A percentile compares a stretch with the other conserved stretches of the same genome.
phyloP scores from a whole-genome alignment of 495 filamentous ascomycete species.

The Cercophora scortea region DNA sequence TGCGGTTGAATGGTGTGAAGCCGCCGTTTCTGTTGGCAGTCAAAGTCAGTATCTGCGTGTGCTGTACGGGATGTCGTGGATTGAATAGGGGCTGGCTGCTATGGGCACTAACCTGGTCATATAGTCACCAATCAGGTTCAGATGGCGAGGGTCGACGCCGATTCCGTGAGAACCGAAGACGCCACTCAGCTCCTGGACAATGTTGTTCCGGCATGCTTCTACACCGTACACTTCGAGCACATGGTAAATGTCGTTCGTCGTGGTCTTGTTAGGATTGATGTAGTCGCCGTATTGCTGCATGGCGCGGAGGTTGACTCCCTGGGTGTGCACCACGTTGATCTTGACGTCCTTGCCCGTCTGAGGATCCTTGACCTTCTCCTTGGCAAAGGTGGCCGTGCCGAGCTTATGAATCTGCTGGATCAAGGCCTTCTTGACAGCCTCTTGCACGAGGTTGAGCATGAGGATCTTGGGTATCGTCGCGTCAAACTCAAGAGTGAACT shows the following conservation, averaged over 20 bases:
- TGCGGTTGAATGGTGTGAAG: constrained; percentile 86
- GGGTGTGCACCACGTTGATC: constrained; percentile 54
- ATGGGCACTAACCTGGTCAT: constrained; percentile 56
- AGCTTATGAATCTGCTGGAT: constrained; percentile 82
- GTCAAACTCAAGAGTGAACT: constrained; percentile 78
- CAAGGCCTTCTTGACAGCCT: constrained; percentile 62
- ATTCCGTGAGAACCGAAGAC: constrained; percentile 94
- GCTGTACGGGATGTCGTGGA: no score
- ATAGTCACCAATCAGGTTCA: constrained; percentile 92
- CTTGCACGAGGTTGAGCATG: constrained; percentile 81
- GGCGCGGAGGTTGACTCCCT: constrained; percentile 80
- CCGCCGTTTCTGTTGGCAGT: constrained; percentile 52
- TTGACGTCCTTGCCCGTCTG: constrained; percentile 36
- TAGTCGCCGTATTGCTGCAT: constrained; percentile 82
- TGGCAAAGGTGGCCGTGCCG: constrained; percentile 56
- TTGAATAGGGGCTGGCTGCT: no score
- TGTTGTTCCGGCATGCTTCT: constrained; percentile 78
- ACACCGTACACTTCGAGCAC: constrained; percentile 85
- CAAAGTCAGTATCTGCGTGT: not conserved
- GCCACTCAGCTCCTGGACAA: constrained; percentile 76
- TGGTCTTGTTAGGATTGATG: constrained; percentile 79
- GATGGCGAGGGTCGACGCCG: constrained; percentile 81
- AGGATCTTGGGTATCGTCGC: constrained; percentile 79
- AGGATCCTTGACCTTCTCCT: constrained; percentile 50
- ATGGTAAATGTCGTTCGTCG: constrained; percentile 86